A percentile compares a stretch with the other conserved stretches of the same genome.
Conservation (phyloP, 2,329 filamentous ascomycete genomes). For the Epichloe typhina region DNA sequence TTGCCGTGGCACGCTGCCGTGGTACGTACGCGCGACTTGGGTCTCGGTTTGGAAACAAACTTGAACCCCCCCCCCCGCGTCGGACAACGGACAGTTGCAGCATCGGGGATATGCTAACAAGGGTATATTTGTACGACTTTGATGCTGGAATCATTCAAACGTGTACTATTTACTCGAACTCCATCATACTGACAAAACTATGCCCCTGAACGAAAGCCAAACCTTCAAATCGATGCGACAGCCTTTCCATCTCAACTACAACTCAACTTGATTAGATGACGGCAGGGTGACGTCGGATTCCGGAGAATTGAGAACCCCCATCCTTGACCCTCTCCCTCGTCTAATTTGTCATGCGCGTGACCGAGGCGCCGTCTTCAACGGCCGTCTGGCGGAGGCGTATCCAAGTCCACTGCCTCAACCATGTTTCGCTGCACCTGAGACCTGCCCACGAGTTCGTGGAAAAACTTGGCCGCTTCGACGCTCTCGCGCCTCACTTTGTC, state of each 20-base stretch:
- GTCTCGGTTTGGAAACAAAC: too few species aligned
- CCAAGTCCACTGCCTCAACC: slow-evolving; percentile 41
- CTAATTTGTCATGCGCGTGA: too few species aligned
- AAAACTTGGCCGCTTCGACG: slow-evolving; percentile 80
- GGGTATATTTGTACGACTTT: background rate
- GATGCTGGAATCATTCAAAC: background rate
- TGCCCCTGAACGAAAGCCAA: background rate
- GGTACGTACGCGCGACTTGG: too few species aligned
- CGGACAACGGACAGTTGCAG: too few species aligned
- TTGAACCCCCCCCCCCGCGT: too few species aligned
- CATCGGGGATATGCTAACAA: background rate
- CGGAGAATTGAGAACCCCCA: background rate
- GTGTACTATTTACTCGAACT: background rate
- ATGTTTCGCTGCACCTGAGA: slow-evolving; percentile 37
- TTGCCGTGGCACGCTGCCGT: too few species aligned
- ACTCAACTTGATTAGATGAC: too few species aligned
- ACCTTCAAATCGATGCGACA: background rate
- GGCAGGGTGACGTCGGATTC: too few species aligned
- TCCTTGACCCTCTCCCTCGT: background rate
- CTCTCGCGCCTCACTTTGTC: slow-evolving; percentile 71
- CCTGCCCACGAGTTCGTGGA: slow-evolving; percentile 66
- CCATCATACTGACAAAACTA: background rate
- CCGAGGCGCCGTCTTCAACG: slow-evolving; percentile 11
- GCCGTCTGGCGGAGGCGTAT: slow-evolving; percentile 31
- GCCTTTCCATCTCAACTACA: background rate